Evolutionary conservation across 2,329 filamentous ascomycete genomes (phyloP).

Genomic region (Stemphylium vesicarium): DNA sequence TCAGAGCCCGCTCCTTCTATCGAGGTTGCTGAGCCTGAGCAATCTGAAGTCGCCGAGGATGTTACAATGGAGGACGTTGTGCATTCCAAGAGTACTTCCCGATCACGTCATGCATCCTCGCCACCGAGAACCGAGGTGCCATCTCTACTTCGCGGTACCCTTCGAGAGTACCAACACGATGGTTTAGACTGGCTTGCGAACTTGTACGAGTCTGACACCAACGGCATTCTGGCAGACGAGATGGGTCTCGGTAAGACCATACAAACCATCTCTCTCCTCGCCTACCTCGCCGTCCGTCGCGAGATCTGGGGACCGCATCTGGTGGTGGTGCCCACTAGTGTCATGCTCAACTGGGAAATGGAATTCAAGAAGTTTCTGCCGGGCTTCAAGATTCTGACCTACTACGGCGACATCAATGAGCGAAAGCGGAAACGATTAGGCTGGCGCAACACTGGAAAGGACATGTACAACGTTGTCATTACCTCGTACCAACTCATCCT

Average conservation of each 20-base stretch:
- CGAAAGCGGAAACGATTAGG: constrained; percentile 88
- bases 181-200: constrained; percentile 97
- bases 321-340: constrained; percentile 94
- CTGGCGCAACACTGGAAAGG: constrained; percentile 83
- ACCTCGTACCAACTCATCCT: constrained; percentile 97
- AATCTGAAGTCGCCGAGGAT: constrained; percentile 22
- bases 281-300: constrained; percentile 88
- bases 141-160: constrained; percentile 79
- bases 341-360: constrained; percentile 99
- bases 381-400: constrained; percentile 96
- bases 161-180: constrained; percentile 95
- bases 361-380: constrained; percentile 99
- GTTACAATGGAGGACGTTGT: constrained; percentile 21
- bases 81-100: constrained; percentile 22
- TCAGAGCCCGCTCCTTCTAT: constrained; percentile 1
- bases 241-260: constrained; percentile 99
- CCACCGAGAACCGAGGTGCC: constrained; percentile 45
- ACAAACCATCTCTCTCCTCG: constrained; percentile 92
- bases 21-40: background rate
- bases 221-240: constrained; percentile 95
- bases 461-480: constrained; percentile 92
- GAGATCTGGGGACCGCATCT: constrained; percentile 95
- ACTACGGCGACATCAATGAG: constrained; percentile 94
- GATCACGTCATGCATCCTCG: constrained; percentile 39
- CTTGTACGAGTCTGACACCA: constrained; percentile 89